These are phyloP conservation scores for Leishmania gerbilli DNA, from an alignment of 208 protist species.

Conservation along the genomic window DNA sequence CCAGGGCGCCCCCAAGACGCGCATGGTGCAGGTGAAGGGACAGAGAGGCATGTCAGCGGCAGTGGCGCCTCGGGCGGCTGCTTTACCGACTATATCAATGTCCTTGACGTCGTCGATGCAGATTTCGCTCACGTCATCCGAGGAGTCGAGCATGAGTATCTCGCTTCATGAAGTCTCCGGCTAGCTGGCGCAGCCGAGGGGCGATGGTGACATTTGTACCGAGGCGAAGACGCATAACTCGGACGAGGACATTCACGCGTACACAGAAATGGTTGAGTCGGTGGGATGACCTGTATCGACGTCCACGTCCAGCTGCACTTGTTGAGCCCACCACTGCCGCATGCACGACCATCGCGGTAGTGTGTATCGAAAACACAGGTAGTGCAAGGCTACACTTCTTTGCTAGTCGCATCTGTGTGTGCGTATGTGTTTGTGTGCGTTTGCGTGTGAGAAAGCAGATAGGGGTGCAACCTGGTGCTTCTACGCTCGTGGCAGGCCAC, in stretches of 20 bases:
- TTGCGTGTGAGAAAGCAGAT: background rate
- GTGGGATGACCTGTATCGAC: background rate
- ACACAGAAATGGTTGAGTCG: background rate
- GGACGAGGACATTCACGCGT: conserved; percentile 23
- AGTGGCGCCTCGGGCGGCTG: conserved; percentile 19
- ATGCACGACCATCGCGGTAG: background rate
- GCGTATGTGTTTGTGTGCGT: background rate
- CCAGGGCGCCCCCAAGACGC: conserved; percentile 66
- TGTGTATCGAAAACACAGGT: background rate
- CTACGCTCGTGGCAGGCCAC: no score
- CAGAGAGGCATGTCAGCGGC: background rate
- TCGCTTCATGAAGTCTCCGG: conserved; percentile 4
- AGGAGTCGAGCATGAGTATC: background rate
- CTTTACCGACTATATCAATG: background rate
- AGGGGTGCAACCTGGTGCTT: background rate
- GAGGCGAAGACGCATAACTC: conserved; percentile 24
- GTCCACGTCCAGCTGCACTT: background rate
- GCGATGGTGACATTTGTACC: conserved; percentile 21
- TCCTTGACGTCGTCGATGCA: background rate
- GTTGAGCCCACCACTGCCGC: background rate
- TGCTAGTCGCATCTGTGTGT: background rate
- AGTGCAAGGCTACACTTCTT: background rate
- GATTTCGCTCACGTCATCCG: background rate
- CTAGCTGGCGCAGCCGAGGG: conserved; percentile 10
- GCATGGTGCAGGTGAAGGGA: conserved; percentile 49